A percentile compares a stretch with the other conserved stretches of the same genome.
Evolutionary conservation across 2,329 filamentous ascomycete species (phyloP).

Genomic region (Dothiorella sarmentorum): DNA sequence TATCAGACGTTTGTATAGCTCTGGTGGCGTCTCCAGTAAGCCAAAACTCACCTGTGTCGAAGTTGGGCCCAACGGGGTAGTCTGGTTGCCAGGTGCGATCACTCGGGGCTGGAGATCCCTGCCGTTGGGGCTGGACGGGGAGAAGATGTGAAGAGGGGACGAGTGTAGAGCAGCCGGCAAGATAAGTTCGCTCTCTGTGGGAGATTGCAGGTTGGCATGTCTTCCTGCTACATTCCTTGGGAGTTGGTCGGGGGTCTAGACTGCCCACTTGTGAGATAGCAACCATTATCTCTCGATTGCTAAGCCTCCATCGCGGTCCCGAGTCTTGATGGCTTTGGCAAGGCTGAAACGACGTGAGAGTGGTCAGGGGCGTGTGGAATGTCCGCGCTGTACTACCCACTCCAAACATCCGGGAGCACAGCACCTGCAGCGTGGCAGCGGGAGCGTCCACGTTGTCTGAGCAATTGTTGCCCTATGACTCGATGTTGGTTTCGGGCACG

Average conservation of each 20-base stretch:
- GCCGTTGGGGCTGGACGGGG: neutral
- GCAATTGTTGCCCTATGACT: neutral
- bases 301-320: neutral
- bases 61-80: neutral
- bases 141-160: neutral
- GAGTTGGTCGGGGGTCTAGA: neutral
- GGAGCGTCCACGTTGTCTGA: neutral
- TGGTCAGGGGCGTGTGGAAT: constrained; percentile 11
- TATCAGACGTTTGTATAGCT: neutral
- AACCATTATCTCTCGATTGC: constrained; percentile 1
- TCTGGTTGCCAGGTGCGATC: neutral
- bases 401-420: constrained; percentile 5
- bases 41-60: constrained; percentile 2
- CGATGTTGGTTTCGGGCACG: neutral
- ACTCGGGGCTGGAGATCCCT: neutral
- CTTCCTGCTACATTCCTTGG: constrained; percentile 10
- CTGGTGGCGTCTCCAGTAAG: neutral
- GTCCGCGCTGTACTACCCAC: constrained; percentile 8
- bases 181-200: neutral
- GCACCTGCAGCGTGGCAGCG: neutral
- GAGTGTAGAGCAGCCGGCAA: neutral
- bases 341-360: constrained; percentile 1
- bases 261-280: constrained; percentile 4
- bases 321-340: constrained; percentile 5
- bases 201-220: constrained; percentile 2